Percentiles rank a stretch among this genome's conserved stretches.
phyloP scores from a whole-genome alignment of 1,284 basidiomycete genomes.

The Bondarzewia mesenterica region DNA sequence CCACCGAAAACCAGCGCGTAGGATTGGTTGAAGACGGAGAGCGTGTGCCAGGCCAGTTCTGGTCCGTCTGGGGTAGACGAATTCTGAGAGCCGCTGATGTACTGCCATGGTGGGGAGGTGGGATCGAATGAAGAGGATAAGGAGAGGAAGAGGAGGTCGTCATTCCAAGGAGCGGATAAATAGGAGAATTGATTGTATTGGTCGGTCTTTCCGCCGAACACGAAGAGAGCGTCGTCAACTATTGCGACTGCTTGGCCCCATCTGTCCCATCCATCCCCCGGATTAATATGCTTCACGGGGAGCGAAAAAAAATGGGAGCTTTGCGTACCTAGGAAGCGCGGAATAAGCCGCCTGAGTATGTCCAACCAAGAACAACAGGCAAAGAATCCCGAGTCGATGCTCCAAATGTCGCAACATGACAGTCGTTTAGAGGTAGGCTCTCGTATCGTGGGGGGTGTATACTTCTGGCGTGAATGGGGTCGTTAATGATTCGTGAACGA shows the following conservation, averaged over 20 bases:
- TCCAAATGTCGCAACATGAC: background rate
- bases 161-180: conserved; percentile 61
- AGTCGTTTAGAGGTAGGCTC: background rate
- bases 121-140: conserved; percentile 52
- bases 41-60: conserved; percentile 71
- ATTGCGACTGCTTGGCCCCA: conserved; percentile 74
- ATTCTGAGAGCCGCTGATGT: conserved; percentile 40
- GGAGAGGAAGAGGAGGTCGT: conserved; percentile 63
- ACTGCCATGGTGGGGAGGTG: conserved; percentile 59
- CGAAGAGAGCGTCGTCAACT: conserved; percentile 53
- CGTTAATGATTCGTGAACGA: background rate
- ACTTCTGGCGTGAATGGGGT: background rate
- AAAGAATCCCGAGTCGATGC: background rate
- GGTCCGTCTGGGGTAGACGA: conserved; percentile 42
- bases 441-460: background rate
- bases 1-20: conserved; percentile 68
- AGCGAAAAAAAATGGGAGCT: background rate
- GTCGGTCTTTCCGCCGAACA: conserved; percentile 78
- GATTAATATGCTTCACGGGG: background rate
- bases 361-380: background rate
- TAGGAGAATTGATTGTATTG: conserved; percentile 62
- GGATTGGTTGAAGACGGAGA: conserved; percentile 54
- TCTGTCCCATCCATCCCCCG: too few relatives aligned
- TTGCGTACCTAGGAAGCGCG: conserved; percentile 19
- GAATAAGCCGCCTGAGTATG: conserved; percentile 10